Conservation (phyloP, 2,329 filamentous ascomycete species). For the Salinomyces thailandicus region DNA sequence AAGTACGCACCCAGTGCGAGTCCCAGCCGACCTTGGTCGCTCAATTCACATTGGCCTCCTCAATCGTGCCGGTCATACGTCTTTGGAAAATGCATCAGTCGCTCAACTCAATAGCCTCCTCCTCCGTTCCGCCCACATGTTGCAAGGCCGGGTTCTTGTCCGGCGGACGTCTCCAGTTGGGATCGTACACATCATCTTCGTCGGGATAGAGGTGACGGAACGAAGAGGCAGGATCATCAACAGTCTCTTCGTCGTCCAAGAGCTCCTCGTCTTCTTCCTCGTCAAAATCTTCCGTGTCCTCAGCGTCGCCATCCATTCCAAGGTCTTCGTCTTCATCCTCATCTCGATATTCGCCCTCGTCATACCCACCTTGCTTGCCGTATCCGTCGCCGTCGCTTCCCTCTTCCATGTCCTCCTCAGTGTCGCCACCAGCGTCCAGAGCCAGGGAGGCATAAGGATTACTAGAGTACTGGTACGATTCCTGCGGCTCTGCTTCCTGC, state of each 20-base stretch:
- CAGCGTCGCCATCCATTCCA: constrained; percentile 5
- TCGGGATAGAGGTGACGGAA: background rate
- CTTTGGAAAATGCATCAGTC: no score
- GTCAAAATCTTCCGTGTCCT: constrained; percentile 10
- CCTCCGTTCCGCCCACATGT: constrained; percentile 9
- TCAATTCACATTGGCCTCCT: no score
- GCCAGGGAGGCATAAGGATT: constrained; percentile 5
- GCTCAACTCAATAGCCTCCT: constrained; percentile 20
- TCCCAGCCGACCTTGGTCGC: no score
- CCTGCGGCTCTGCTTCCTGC: constrained; percentile 9
- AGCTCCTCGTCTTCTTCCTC: constrained; percentile 9
- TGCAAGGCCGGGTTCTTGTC: constrained; percentile 12
- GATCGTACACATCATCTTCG: constrained; percentile 4
- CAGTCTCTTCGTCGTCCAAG: constrained; percentile 7
- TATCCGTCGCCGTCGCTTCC: constrained; percentile 6
- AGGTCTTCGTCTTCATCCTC: constrained; percentile 6
- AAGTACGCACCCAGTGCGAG: no score
- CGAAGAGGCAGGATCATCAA: background rate
- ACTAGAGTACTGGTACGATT: constrained; percentile 5
- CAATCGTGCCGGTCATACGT: no score
- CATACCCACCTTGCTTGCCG: constrained; percentile 5
- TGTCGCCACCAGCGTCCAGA: constrained; percentile 1
- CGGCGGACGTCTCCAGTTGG: background rate
- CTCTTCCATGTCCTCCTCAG: constrained; percentile 8
- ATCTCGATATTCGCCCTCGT: constrained; percentile 4